Evolutionary conservation across 257 asterid genomes (phyloP).

Genomic region (Solanum sejunctum): DNA sequence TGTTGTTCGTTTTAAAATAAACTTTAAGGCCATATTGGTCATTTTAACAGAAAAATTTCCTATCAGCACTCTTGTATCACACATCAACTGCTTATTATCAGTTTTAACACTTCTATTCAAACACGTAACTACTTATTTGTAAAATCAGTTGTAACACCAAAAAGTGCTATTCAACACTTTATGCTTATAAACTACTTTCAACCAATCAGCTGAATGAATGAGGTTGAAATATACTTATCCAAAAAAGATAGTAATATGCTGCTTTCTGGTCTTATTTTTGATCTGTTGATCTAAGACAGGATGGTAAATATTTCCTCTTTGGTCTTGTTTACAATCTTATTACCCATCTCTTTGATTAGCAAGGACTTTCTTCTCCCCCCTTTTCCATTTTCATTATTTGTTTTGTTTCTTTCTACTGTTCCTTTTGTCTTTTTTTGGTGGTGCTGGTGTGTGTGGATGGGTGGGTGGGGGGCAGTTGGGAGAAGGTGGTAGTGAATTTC

Average conservation of each 20-base stretch:
- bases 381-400: too few relatives aligned
- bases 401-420: neutral
- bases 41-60: neutral
- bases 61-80: neutral
- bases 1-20: neutral
- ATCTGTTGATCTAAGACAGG: neutral
- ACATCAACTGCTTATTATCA: neutral
- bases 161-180: neutral
- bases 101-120: neutral
- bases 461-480: neutral
- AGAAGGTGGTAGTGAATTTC: neutral
- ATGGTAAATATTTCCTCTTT: neutral
- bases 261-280: neutral
- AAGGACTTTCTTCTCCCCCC: neutral
- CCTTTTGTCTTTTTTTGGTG: neutral
- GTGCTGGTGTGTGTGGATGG: neutral
- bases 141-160: neutral
- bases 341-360: neutral
- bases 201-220: neutral
- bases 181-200: neutral
- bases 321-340: neutral
- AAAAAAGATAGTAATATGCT: neutral
- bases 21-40: neutral
- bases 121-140: neutral
- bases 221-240: neutral